phyloP scores from a whole-genome alignment of 768 basidiomycete genomes.

The Sistotremastrum niveocremeum region DNA sequence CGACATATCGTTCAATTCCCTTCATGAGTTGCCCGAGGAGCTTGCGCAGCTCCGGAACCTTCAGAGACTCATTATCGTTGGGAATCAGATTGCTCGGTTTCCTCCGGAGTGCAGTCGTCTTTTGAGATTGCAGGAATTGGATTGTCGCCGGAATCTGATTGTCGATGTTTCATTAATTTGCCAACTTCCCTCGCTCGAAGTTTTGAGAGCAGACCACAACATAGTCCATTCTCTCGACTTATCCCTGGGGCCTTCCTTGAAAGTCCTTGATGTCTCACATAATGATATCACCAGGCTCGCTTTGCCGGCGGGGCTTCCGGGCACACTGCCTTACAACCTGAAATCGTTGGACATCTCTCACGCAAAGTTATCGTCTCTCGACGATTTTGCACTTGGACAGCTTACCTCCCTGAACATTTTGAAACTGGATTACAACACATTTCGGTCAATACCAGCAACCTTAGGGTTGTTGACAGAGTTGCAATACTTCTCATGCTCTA shows the following conservation, averaged over 20 bases:
- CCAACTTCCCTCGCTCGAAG: conserved; percentile 53
- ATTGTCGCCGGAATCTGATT: conserved; percentile 79
- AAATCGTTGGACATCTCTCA: conserved; percentile 76
- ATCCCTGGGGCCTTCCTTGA: conserved; percentile 51
- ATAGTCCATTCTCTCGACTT: conserved; percentile 68
- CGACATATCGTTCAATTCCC: conserved; percentile 89
- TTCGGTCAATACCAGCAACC: conserved; percentile 73
- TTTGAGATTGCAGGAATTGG: conserved; percentile 50
- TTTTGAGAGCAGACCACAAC: conserved; percentile 72
- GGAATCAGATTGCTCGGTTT: conserved; percentile 66
- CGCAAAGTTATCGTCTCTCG: conserved; percentile 75
- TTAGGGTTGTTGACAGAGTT: conserved; percentile 64
- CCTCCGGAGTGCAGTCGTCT: conserved; percentile 49
- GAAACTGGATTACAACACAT: conserved; percentile 75
- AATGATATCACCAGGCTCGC: conserved; percentile 82
- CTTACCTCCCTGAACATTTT: conserved; percentile 59
- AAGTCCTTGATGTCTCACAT: conserved; percentile 60
- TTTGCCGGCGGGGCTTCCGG: conserved; percentile 31
- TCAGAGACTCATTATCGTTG: conserved; percentile 67
- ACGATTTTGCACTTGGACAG: conserved; percentile 58
- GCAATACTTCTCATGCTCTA: conserved; percentile 69
- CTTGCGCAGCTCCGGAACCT: conserved; percentile 58
- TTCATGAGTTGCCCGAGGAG: conserved; percentile 67
- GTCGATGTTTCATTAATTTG: conserved; percentile 58
- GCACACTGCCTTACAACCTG: conserved; percentile 38